Conservation (phyloP, 352 stramenopile genomes). For the Thalassiosira hispida region DNA sequence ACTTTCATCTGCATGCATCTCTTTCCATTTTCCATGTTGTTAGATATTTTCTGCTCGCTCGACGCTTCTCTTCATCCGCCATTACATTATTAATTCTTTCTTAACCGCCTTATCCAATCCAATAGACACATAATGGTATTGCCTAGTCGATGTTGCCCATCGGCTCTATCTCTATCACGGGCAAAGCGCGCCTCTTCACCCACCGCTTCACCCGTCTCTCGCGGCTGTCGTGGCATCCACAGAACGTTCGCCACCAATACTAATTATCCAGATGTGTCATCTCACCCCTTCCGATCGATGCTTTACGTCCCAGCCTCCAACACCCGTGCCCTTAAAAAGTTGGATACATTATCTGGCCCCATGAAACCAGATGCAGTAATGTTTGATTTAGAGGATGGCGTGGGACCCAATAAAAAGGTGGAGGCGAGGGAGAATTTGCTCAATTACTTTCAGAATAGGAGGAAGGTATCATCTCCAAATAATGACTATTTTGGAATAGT, state of each 20-base stretch:
- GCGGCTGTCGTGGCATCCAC: too few relatives aligned
- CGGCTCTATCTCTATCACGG: too few relatives aligned
- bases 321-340: constrained; percentile 24
- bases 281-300: constrained; percentile 19
- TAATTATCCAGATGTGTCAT: not conserved
- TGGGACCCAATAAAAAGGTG: constrained; percentile 12
- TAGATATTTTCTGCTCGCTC: too few relatives aligned
- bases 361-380: constrained; percentile 32
- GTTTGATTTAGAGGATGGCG: constrained; percentile 37
- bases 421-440: constrained; percentile 17
- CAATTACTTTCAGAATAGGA: constrained; percentile 19
- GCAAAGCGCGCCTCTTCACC: too few relatives aligned
- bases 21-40: too few relatives aligned
- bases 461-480: not conserved
- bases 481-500: constrained; percentile 14
- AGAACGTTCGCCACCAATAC: not conserved
- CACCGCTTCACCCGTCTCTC: too few relatives aligned
- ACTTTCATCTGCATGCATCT: too few relatives aligned
- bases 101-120: too few relatives aligned
- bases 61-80: too few relatives aligned
- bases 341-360: not conserved
- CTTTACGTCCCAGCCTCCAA: constrained; percentile 32
- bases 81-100: too few relatives aligned
- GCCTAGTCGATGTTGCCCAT: too few relatives aligned
- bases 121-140: too few relatives aligned